Percentiles rank a stretch among this genome's conserved stretches.
These are phyloP conservation scores for Fusarium setosum DNA, from an alignment of 2,329 filamentous ascomycete genomes.

Conservation along the genomic window DNA sequence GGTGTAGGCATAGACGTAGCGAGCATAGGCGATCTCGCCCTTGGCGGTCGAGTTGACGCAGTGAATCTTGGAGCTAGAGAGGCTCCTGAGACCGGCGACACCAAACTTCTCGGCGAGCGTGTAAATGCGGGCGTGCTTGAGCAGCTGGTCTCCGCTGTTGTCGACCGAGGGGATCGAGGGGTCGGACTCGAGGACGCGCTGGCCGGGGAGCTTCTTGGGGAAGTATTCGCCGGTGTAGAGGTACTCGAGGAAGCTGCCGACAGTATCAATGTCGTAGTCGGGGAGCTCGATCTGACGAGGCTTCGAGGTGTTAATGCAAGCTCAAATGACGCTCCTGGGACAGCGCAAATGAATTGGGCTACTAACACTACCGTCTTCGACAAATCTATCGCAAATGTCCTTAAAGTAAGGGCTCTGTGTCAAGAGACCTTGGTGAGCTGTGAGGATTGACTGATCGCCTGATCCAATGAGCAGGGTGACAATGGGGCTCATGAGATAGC, in stretches of 20 bases:
- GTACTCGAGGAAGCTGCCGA: conserved; percentile 55
- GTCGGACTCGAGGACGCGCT: conserved; percentile 77
- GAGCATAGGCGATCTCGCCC: conserved; percentile 91
- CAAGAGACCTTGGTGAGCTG: conserved; percentile 84
- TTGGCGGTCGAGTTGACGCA: conserved; percentile 87
- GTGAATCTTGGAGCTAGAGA: conserved; percentile 91
- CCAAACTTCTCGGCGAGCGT: conserved; percentile 86
- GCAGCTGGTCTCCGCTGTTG: conserved; percentile 82
- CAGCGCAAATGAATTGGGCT: neutral
- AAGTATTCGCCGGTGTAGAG: conserved; percentile 70
- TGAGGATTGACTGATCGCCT: conserved; percentile 73
- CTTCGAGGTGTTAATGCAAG: conserved; percentile 41
- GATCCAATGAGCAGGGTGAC: conserved; percentile 75
- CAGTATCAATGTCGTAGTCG: conserved; percentile 49
- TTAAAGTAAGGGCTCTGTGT: conserved; percentile 79
- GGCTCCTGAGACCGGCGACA: conserved; percentile 74
- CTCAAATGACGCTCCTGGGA: neutral
- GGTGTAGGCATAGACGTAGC: conserved; percentile 58
- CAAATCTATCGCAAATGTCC: conserved; percentile 70
- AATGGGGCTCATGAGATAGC: conserved; percentile 75
- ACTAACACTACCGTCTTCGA: conserved; percentile 70
- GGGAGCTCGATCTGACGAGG: conserved; percentile 75
- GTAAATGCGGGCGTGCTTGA: conserved; percentile 91
- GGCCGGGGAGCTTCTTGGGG: conserved; percentile 72
- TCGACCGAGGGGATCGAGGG: conserved; percentile 74